Evolutionary conservation across 2,329 filamentous ascomycete genomes (phyloP).

Genomic region (Colletotrichum tanaceti): DNA sequence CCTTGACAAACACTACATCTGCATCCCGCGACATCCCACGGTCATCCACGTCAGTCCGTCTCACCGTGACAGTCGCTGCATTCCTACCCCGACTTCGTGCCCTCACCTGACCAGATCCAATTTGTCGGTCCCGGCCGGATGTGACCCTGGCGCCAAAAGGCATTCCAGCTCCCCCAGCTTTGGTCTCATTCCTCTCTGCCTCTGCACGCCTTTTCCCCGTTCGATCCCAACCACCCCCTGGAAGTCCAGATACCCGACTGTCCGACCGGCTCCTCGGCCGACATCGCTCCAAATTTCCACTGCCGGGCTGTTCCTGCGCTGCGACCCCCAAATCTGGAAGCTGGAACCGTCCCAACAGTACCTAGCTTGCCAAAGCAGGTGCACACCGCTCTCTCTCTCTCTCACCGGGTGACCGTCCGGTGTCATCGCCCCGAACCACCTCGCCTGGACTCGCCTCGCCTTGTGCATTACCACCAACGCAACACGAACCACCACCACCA

Average conservation of each 20-base stretch:
- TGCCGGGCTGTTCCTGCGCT: not conserved
- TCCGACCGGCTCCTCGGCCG: constrained; percentile 29
- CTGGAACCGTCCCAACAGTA: not conserved
- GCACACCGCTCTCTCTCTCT: constrained; percentile 33
- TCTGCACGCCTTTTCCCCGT: not conserved
- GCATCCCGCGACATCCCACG: constrained; percentile 1
- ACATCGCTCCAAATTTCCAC: constrained; percentile 26
- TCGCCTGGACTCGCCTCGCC: constrained; percentile 1
- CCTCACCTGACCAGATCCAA: constrained; percentile 36
- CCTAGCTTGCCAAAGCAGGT: not conserved
- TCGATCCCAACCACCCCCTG: constrained; percentile 1
- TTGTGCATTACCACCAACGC: constrained; percentile 3
- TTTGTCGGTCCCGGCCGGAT: constrained; percentile 34
- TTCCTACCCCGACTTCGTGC: constrained; percentile 29
- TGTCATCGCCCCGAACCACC: constrained; percentile 7
- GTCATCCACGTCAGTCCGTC: constrained; percentile 22
- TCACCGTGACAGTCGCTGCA: constrained; percentile 17
- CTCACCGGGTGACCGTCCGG: constrained; percentile 10
- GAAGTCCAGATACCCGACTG: constrained; percentile 20
- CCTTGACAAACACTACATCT: not conserved
- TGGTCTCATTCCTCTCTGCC: constrained; percentile 4
- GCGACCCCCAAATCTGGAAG: not conserved
- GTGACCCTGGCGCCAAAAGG: constrained; percentile 21
- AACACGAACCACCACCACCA: constrained; percentile 1
- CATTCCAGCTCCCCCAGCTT: constrained; percentile 9